These are phyloP conservation scores for Aspergillus sp. DNA, from an alignment of 2,329 filamentous ascomycete species.

Conservation along the genomic window DNA sequence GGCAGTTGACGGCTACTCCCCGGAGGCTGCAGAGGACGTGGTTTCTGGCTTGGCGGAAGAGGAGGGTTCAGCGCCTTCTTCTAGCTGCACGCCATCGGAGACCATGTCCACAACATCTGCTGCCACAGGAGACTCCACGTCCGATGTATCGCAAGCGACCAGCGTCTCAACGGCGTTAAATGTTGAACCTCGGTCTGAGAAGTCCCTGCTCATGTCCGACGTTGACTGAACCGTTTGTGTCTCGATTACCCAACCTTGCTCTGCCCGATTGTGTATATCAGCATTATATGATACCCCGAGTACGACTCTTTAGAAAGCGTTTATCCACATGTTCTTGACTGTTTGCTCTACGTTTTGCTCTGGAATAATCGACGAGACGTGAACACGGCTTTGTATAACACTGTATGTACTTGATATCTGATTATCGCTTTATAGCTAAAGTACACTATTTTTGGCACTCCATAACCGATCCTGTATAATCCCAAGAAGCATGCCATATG, in stretches of 20 bases:
- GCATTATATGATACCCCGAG: conserved; percentile 23
- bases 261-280: conserved; percentile 15
- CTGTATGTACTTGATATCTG: neutral
- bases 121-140: conserved; percentile 28
- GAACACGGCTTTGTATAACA: neutral
- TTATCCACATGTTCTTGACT: neutral
- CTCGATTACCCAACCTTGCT: neutral
- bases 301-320: conserved; percentile 17
- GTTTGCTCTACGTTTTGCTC: neutral
- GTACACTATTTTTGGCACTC: neutral
- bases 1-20: conserved; percentile 53
- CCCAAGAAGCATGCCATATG: neutral
- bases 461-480: neutral
- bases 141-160: conserved; percentile 31
- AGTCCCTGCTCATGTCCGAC: conserved; percentile 6
- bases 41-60: conserved; percentile 8
- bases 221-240: conserved; percentile 13
- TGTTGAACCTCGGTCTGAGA: conserved; percentile 7
- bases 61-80: conserved; percentile 21
- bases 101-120: conserved; percentile 28
- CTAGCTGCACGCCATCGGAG: conserved; percentile 26
- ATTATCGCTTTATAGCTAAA: neutral
- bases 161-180: conserved; percentile 29
- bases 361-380: neutral
- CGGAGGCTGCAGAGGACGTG: neutral